Base-by-base conservation (phyloP, 345 rosid genomes). In the Populus ilicifolia region DNA sequence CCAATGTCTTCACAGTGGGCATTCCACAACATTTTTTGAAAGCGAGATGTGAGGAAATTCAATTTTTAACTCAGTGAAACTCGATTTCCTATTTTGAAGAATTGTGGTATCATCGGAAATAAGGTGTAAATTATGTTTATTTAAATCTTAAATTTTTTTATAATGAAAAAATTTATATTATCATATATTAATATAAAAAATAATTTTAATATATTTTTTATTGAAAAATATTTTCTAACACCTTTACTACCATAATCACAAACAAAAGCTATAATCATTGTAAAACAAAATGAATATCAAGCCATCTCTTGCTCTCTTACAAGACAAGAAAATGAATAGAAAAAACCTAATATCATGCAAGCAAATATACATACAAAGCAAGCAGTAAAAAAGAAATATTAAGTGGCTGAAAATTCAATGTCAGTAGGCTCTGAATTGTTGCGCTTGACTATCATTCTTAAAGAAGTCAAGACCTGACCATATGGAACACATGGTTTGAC, bases 361-460 rank as follows among this genome's bases (percentile, higher is more conserved):
- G 54, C 38, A 12, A 23, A 21, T 25, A 59, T 23, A 43, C 9
- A 41, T 44, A 43, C 2, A 2, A 41, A 41, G 2, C 21, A 41
- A 36, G 5, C 20, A 61, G 2, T 33, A 71, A 12, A 20, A 62
- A 72, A 59, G 70, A 29, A 67, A 41, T 41, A 41, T 41, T 41
- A 10, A 41, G 30, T 33, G 61, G 39, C n/a, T 59, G 64, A 59
- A 56, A 62, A 59, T 6, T 69, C 71, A 66, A 54, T 50, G 64
- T 30, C 5, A 50, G 54, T 67, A 73, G 78, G 75, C 76, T 78
- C 61, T 81, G 86, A 83, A 76, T 67, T 61, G 62, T 80, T 84
- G 85, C 12, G 67, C 72, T 44, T 27, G 20, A 52, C 36, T 63
- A 69, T 73, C 77, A 64, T 67, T 8, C 71, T 30, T 35, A 35